Evolutionary conservation across 164 flowering plant species (phyloP).

Genomic region (Akebia trifoliata): DNA sequence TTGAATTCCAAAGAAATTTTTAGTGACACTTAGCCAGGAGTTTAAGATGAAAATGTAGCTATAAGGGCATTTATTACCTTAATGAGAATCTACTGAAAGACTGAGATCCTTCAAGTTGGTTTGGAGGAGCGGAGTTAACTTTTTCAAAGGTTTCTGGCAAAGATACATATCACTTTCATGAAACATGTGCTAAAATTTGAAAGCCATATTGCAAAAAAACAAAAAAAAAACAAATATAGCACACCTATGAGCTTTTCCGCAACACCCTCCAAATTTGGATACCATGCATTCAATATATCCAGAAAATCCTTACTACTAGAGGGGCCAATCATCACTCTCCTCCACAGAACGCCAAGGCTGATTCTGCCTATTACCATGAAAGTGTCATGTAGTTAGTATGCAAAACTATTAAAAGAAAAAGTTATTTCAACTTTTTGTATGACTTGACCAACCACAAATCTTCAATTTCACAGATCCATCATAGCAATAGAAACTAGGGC

Average conservation of each 20-base stretch:
- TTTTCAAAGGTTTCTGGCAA: conserved; percentile 60
- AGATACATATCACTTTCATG: background rate
- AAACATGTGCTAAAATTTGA: background rate
- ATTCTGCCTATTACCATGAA: conserved; percentile 34
- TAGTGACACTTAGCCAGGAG: background rate
- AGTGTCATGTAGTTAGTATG: conserved; percentile 3
- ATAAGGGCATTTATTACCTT: conserved; percentile 40
- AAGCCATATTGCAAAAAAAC: background rate
- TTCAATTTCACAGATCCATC: background rate
- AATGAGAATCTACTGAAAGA: conserved; percentile 52
- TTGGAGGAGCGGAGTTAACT: conserved; percentile 26
- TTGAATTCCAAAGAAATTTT: conserved; percentile 6
- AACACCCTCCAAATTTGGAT: conserved; percentile 53
- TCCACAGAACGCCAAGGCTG: conserved; percentile 57
- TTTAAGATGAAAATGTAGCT: background rate
- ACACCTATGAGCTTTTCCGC: conserved; percentile 59
- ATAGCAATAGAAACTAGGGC: background rate
- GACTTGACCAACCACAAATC: background rate
- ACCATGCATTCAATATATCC: conserved; percentile 50
- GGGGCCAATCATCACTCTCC: conserved; percentile 60
- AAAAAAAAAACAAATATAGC: background rate
- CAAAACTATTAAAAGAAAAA: background rate
- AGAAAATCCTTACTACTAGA: conserved; percentile 52
- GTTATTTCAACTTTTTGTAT: background rate
- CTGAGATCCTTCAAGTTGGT: conserved; percentile 30